Conservation (phyloP, 2,329 filamentous ascomycete species). For the Chrysoporthe austroafricana region DNA sequence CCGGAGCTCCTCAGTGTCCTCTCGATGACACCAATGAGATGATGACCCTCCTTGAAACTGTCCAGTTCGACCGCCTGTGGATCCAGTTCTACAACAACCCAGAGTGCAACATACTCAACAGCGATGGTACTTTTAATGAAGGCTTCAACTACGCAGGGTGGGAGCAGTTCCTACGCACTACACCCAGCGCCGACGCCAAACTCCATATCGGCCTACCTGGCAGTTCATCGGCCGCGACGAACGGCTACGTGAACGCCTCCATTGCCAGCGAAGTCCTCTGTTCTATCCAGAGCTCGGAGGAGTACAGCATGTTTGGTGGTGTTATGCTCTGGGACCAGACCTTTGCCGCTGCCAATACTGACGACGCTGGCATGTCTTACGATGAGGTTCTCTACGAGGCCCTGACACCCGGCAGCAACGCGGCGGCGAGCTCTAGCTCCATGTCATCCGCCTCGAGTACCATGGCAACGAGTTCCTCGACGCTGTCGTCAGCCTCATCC, state of each 20-base stretch:
- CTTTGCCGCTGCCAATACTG: slow-evolving; percentile 30
- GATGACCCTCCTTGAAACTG: slow-evolving; percentile 44
- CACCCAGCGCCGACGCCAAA: slow-evolving; percentile 41
- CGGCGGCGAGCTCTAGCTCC: slow-evolving; percentile 24
- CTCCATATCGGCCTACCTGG: slow-evolving; percentile 46
- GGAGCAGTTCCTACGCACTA: slow-evolving; percentile 38
- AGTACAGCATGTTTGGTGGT: slow-evolving; percentile 37
- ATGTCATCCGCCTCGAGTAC: slow-evolving; percentile 1
- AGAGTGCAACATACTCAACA: slow-evolving; percentile 41
- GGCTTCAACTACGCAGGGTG: slow-evolving; percentile 45
- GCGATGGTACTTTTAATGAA: slow-evolving; percentile 29
- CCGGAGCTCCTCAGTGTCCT: slow-evolving; percentile 51
- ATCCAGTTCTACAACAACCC: slow-evolving; percentile 55
- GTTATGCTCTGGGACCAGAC: slow-evolving; percentile 41
- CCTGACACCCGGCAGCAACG: slow-evolving; percentile 21
- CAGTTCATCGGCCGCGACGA: slow-evolving; percentile 29
- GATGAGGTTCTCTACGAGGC: slow-evolving; percentile 34
- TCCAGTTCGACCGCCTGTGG: slow-evolving; percentile 47
- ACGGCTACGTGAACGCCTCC: slow-evolving; percentile 36
- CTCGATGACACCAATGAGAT: slow-evolving; percentile 45
- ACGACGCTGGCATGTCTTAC: slow-evolving; percentile 30
- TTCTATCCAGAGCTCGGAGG: slow-evolving; percentile 30
- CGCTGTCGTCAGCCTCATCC: not conserved
- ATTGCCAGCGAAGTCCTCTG: slow-evolving; percentile 32
- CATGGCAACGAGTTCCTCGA: not conserved